Base-by-base conservation (phyloP, 495 filamentous ascomycete species). In the Cercophora sp. region DNA sequence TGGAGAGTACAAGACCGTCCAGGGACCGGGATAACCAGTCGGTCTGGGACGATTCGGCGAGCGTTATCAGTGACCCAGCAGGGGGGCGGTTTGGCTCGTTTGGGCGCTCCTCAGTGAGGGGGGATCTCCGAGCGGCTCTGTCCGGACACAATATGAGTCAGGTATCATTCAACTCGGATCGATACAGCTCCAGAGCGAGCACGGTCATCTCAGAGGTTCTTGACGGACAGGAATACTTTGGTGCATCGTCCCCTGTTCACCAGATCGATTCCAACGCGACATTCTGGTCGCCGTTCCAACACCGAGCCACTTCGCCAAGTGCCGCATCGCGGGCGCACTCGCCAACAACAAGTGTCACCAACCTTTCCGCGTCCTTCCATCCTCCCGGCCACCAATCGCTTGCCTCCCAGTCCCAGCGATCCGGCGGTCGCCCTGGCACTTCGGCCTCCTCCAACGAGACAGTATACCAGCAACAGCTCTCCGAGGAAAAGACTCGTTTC, bases 271-370 rank as follows among this genome's bases (percentile, higher is more conserved):
- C 88, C 3, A 80, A 79, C 42, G 84, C 85, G 15, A 93, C 89
- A 0, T 95, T 92, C 67, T 96, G 89, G 89, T 93, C 90, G 4
- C 86, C 87, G 0, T 86, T 89, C 49, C 83, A 89, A 35, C 72
- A 73, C 40, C 79, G 81, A 23, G 72, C 84, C 55, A 81, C 81
- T 26, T 81, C 80, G 10, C 74, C 76, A 13, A 85, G 80, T 58
- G 79, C 83, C 1, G 78, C 68, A 36, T 81, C 61, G 59, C 77
- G 70, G 68, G 72, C 75, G 10, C 76, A 79, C 36, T 82, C 79
- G 11, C 79, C 79, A 3, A 78, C 77, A 15, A 77, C 78, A 1
- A 82, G 78, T 49, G 61, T 79, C 34, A 74, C 70, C 44, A 79
- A 75, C 51, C 59, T 76, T 56, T 62, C 74, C 52, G 54, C 75